These are phyloP conservation scores for Clohesyomyces aquaticus DNA, from an alignment of 495 filamentous ascomycete genomes.

Conservation along the genomic window DNA sequence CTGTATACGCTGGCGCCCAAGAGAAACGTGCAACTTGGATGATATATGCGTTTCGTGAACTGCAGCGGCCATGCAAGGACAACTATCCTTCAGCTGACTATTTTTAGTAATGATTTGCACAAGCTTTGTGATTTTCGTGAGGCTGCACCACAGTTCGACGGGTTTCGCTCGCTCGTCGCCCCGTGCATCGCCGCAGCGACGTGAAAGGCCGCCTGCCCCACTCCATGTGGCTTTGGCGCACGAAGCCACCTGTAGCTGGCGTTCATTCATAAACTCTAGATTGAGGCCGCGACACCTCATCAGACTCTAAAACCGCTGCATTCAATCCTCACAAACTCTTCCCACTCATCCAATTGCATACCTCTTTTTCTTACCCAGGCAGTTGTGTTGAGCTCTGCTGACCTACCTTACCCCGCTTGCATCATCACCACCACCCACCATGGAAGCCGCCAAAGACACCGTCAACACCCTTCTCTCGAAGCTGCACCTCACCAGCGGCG, in stretches of 20 bases:
- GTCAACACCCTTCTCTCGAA: constrained; percentile 64
- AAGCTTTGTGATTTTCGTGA: constrained; percentile 28
- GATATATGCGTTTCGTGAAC: neutral
- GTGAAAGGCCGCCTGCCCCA: constrained; percentile 3
- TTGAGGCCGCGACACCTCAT: constrained; percentile 17
- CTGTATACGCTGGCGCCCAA: no score
- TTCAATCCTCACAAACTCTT: constrained; percentile 1
- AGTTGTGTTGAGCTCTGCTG: constrained; percentile 3
- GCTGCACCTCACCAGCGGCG: constrained; percentile 54
- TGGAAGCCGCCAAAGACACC: constrained; percentile 50
- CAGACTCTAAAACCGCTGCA: neutral
- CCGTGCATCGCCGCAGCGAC: constrained; percentile 19
- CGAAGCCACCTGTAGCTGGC: constrained; percentile 12
- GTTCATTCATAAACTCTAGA: constrained; percentile 12
- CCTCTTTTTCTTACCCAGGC: neutral
- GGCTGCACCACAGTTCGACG: neutral
- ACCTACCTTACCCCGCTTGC: constrained; percentile 39
- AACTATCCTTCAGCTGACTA: constrained; percentile 19
- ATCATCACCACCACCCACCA: no score
- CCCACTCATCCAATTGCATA: constrained; percentile 13
- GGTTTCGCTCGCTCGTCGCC: constrained; percentile 2
- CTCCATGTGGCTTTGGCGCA: constrained; percentile 3
- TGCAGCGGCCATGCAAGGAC: no score
- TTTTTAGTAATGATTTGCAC: constrained; percentile 34
- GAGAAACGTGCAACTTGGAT: no score